These are phyloP conservation scores for Alectoria sarmentosa DNA, from an alignment of 495 filamentous ascomycete species.

Conservation along the genomic window DNA sequence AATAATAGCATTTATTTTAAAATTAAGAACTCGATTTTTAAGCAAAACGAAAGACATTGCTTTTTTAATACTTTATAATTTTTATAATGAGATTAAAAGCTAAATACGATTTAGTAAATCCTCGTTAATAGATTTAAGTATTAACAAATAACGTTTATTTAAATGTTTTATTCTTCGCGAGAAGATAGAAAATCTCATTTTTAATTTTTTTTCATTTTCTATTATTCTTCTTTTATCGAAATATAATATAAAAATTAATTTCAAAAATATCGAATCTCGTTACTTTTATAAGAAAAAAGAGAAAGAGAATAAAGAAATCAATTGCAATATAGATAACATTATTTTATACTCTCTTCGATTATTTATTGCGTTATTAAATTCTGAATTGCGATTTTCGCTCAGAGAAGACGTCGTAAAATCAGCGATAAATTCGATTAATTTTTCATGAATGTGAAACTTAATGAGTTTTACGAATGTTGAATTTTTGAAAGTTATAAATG, in stretches of 20 bases:
- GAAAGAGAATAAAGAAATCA: neutral
- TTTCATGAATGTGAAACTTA: neutral
- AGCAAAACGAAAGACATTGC: neutral
- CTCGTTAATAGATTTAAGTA: neutral
- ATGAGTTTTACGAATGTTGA: neutral
- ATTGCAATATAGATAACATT: neutral
- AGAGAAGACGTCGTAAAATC: too few relatives aligned
- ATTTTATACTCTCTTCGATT: neutral
- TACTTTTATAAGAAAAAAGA: slow-evolving; percentile 3
- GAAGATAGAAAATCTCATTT: slow-evolving; percentile 10
- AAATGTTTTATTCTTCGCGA: slow-evolving; percentile 7
- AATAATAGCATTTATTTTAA: neutral
- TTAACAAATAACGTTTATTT: slow-evolving; percentile 1
- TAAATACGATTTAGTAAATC: neutral
- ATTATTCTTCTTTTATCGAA: neutral
- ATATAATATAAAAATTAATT: neutral
- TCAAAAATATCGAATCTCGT: slow-evolving; percentile 15
- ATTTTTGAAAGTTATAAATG: neutral
- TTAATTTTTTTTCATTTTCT: slow-evolving; percentile 6
- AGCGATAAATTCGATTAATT: neutral
- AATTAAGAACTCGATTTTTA: neutral
- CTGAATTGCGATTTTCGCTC: neutral
- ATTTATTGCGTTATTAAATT: neutral
- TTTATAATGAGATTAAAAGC: slow-evolving; percentile 3
- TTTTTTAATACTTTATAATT: slow-evolving; percentile 6